Evolutionary conservation across 306 rosid genomes (phyloP), one percentile per base, ranked within the genome.

Genomic region (Echinosophora koreensis): DNA sequence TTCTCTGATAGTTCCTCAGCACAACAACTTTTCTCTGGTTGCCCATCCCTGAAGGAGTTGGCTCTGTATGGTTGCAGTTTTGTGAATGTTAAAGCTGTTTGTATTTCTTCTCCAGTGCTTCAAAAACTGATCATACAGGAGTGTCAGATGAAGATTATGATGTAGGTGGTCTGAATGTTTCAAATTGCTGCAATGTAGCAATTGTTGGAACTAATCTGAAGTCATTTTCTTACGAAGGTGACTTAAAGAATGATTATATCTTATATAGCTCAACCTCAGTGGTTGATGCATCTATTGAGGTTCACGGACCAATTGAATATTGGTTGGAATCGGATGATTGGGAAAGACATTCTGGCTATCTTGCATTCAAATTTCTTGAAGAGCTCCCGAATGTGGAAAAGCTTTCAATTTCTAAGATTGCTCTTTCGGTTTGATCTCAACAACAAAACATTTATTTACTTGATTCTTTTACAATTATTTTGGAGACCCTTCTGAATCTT

Each of bases 11-110:
- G 41, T 32, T 30, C 39, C 34, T 30, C 41, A 59, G 14, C 41
- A 18, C 41, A 59, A 2, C 66, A 9, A 42, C 41, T 59, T 59
- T 59, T 59, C 41, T 30, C 39, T 59, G 41, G 66, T 59, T 59
- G 66, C 17, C 66, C 66, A 30, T 59, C 41, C 39, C 5, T 59
- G 66, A 18, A 59, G 66, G 41, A 59, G 66, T 59, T 59, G 41
- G 14, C 17, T 11, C 41, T 59, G 12, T 1, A 4, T 12, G 0
- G 11, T 59, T 59, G 66, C 41, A 13, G n/a, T 59, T 59, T 18
- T 39, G 15, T 32, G 18, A 30, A 59, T 59, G 66, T 59, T n/a
- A 13, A 59, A 30, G 4, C 17, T 13, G 17, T 12, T 59, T 17
- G 37, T 12, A 59, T 59, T 14, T 32, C 66, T 59, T 59, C 66